Percentiles rank a stretch among this genome's conserved stretches.
Evolutionary conservation across 2,329 filamentous ascomycete species (phyloP).

Genomic region (Diaporthe vaccinii): DNA sequence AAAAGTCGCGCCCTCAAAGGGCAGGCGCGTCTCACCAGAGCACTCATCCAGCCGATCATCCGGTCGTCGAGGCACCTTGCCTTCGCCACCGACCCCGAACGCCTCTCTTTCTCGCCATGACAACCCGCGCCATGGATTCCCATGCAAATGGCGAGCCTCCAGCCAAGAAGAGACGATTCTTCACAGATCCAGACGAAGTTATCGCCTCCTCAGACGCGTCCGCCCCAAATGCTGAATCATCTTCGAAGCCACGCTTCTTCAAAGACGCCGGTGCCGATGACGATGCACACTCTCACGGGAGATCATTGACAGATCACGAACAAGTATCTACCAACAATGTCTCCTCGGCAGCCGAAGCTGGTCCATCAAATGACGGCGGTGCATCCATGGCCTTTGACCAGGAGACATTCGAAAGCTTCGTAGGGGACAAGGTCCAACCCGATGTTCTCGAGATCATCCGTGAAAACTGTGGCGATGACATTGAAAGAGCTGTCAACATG

Average conservation of each 20-base stretch:
- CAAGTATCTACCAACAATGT: constrained; percentile 43
- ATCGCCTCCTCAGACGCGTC: constrained; percentile 21
- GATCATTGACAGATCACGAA: background rate
- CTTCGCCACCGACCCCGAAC: background rate
- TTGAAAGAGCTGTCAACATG: constrained; percentile 77
- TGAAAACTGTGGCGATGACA: constrained; percentile 67
- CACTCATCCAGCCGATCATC: background rate
- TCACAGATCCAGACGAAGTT: constrained; percentile 45
- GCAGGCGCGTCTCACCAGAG: constrained; percentile 54
- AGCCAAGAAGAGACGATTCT: constrained; percentile 42
- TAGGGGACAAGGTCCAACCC: constrained; percentile 68
- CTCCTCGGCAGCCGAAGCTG: constrained; percentile 26
- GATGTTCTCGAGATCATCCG: constrained; percentile 65
- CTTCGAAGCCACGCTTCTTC: constrained; percentile 44
- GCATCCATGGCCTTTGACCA: constrained; percentile 64
- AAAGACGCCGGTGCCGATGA: constrained; percentile 46
- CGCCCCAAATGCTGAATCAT: background rate
- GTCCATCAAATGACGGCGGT: constrained; percentile 44
- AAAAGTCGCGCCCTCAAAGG: constrained; percentile 48
- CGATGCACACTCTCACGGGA: background rate
- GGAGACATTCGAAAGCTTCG: constrained; percentile 69
- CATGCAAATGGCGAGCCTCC: constrained; percentile 33
- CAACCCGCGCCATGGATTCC: constrained; percentile 44
- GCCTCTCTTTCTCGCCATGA: constrained; percentile 36
- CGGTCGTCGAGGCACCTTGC: background rate